These are phyloP conservation scores for Dryas drummondii DNA, from an alignment of 306 rosid species.

Conservation along the genomic window DNA sequence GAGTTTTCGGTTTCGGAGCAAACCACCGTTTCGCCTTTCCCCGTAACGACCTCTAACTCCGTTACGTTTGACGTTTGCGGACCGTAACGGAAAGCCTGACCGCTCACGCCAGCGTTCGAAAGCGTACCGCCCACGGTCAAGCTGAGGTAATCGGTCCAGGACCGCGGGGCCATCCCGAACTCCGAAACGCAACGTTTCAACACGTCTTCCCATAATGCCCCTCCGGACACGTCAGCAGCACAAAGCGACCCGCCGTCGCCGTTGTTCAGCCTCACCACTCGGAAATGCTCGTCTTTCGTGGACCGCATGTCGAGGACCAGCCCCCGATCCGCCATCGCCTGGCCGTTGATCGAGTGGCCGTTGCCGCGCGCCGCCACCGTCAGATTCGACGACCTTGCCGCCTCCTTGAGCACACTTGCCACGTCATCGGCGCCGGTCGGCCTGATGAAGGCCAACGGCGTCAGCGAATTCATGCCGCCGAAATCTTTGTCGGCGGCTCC, in stretches of 20 bases:
- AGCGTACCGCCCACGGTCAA: slow-evolving; percentile 93
- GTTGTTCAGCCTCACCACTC: slow-evolving; percentile 12
- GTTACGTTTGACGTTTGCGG: slow-evolving; percentile 87
- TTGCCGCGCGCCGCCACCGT: slow-evolving; percentile 94
- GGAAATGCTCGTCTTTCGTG: slow-evolving; percentile 40
- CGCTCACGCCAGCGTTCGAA: slow-evolving; percentile 96
- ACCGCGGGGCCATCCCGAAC: slow-evolving; percentile 65
- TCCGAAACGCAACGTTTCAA: slow-evolving; percentile 55
- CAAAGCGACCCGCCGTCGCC: slow-evolving; percentile 3
- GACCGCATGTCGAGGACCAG: slow-evolving; percentile 86
- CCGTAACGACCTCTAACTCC: slow-evolving; percentile 82
- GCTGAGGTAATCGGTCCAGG: slow-evolving; percentile 91
- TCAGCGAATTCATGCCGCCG: slow-evolving; percentile 62
- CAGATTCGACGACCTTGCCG: slow-evolving; percentile 41
- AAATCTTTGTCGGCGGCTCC: slow-evolving; percentile 60
- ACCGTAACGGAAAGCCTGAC: slow-evolving; percentile 89
- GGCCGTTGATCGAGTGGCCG: slow-evolving; percentile 98
- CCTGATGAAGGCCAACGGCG: slow-evolving; percentile 55
- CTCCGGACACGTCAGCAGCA: slow-evolving; percentile 80
- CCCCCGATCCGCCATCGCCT: slow-evolving; percentile 86
- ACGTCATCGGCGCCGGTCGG: slow-evolving; percentile 53
- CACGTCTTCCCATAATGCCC: slow-evolving; percentile 98
- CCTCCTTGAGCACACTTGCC: slow-evolving; percentile 42
- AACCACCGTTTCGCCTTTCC: slow-evolving; percentile 64
- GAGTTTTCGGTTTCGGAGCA: slow-evolving; percentile 71